Evolutionary conservation across 768 basidiomycete genomes (phyloP).

Genomic region (Macrolepiota dolichaula): DNA sequence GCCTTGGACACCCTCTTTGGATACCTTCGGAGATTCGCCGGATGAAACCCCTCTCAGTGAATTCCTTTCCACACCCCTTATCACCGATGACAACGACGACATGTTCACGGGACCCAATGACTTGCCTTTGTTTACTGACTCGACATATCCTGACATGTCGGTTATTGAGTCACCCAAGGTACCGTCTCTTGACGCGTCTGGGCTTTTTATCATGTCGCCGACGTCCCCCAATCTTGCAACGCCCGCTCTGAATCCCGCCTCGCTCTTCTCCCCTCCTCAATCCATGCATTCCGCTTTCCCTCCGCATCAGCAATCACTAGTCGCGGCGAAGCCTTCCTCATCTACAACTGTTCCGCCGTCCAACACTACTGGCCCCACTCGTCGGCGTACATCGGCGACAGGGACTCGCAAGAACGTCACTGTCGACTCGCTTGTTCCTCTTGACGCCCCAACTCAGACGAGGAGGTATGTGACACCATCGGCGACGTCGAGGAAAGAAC

Average conservation of each 20-base stretch:
- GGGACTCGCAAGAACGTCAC: conserved; percentile 73
- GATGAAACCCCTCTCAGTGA: conserved; percentile 33
- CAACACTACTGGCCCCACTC: conserved; percentile 8
- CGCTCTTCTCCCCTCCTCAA: conserved; percentile 29
- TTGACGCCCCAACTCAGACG: conserved; percentile 73
- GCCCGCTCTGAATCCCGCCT: conserved; percentile 41
- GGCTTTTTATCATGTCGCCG: conserved; percentile 49
- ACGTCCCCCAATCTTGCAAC: conserved; percentile 24
- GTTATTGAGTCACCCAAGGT: conserved; percentile 12
- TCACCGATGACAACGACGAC: conserved; percentile 20
- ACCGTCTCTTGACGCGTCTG: conserved; percentile 15
- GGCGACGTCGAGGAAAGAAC: conserved; percentile 67
- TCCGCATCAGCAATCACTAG: conserved; percentile 9
- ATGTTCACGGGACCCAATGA: conserved; percentile 25
- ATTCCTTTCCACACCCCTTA: conserved; percentile 36
- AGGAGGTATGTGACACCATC: conserved; percentile 67
- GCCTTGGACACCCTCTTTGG: conserved; percentile 23
- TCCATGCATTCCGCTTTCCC: conserved; percentile 11
- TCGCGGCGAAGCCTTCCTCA: background rate
- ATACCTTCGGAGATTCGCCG: conserved; percentile 25
- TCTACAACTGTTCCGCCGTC: background rate
- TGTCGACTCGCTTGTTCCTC: conserved; percentile 56
- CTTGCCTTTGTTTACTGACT: conserved; percentile 22
- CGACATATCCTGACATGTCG: background rate
- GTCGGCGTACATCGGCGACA: conserved; percentile 40